These are phyloP conservation scores for Alternaria brassicicola DNA, from an alignment of 2,329 filamentous ascomycete species.

Conservation along the genomic window DNA sequence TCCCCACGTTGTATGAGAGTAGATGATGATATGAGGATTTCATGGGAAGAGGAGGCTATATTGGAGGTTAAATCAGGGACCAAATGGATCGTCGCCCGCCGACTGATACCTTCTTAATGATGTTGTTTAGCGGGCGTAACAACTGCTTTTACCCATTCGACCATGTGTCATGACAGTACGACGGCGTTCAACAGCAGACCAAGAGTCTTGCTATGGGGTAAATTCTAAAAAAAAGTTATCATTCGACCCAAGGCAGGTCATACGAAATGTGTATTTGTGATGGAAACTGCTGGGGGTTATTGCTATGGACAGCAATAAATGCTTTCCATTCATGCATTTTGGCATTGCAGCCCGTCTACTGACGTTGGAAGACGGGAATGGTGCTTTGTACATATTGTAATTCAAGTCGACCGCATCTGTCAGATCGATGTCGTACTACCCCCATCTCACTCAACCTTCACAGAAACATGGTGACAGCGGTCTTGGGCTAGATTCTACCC, in stretches of 20 bases:
- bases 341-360: conserved; percentile 18
- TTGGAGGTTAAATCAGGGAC: conserved; percentile 4
- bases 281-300: conserved; percentile 4
- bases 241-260: conserved; percentile 10
- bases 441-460: neutral
- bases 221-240: conserved; percentile 40
- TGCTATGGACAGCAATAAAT: neutral
- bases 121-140: conserved; percentile 43
- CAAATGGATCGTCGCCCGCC: neutral
- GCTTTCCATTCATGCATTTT: conserved; percentile 3
- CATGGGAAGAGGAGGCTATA: conserved; percentile 15
- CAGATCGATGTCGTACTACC: conserved; percentile 17
- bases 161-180: conserved; percentile 27
- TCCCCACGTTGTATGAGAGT: conserved; percentile 73
- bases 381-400: conserved; percentile 34
- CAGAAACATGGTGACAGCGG: neutral
- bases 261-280: conserved; percentile 12
- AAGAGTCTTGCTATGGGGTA: conserved; percentile 16
- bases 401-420: conserved; percentile 17
- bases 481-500: neutral
- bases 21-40: conserved; percentile 36
- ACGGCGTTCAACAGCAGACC: conserved; percentile 29
- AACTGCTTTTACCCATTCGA: conserved; percentile 10
- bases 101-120: conserved; percentile 23
- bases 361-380: conserved; percentile 13